phyloP scores from a whole-genome alignment of 148 eudicot species.

The Polygonum maritimum region DNA sequence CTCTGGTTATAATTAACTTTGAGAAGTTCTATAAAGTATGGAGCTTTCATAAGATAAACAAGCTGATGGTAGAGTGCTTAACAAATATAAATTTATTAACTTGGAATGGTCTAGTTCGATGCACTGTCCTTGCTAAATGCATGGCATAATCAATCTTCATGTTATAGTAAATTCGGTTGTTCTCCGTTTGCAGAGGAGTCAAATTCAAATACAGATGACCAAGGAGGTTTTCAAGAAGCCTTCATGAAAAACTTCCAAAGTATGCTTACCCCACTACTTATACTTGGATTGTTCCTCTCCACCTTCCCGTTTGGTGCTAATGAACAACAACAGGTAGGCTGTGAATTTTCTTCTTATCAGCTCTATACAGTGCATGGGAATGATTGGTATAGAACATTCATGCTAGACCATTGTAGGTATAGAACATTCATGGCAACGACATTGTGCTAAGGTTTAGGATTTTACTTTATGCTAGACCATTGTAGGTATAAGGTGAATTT shows the following conservation, averaged over 20 bases:
- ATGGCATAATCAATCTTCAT: not conserved
- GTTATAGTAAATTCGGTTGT: not conserved
- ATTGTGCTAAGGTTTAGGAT: not conserved
- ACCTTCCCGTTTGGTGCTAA: conserved; percentile 42
- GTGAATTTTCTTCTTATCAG: not conserved
- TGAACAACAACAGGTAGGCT: conserved; percentile 61
- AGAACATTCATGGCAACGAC: not conserved
- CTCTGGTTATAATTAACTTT: not conserved
- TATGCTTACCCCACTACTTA: conserved; percentile 45
- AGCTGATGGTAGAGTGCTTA: not conserved
- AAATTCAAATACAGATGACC: conserved; percentile 45
- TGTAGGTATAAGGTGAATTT: not conserved
- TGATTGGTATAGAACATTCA: not conserved
- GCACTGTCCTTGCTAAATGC: not conserved
- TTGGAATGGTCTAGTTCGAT: not conserved
- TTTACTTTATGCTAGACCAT: not conserved
- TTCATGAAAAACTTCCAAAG: conserved; percentile 56
- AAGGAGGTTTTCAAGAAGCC: conserved; percentile 42
- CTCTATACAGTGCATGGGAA: not conserved
- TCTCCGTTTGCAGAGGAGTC: conserved; percentile 45
- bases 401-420: too few species aligned
- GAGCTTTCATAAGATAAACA: not conserved
- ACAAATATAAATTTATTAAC: not conserved
- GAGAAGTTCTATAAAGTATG: not conserved
- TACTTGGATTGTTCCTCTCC: conserved; percentile 49